Percentiles rank a stretch among this genome's conserved stretches.
phyloP scores from a whole-genome alignment of 2,329 filamentous ascomycete species.

The Hymenoscyphus infarciens region DNA sequence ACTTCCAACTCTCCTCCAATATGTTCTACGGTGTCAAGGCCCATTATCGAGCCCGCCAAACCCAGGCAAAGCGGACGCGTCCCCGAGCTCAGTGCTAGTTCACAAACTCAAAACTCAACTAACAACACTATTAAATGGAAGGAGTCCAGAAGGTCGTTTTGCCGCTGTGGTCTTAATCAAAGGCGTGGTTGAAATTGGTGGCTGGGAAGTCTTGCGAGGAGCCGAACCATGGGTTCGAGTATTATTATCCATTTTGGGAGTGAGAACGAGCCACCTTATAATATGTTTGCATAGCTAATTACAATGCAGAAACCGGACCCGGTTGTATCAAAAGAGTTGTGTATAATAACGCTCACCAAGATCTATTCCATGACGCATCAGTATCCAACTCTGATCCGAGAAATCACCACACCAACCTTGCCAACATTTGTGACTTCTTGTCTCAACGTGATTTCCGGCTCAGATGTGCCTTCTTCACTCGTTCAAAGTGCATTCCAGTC shows the following conservation, averaged over 20 bases:
- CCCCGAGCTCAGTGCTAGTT: constrained; percentile 66
- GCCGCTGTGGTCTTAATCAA: constrained; percentile 76
- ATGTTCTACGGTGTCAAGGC: constrained; percentile 53
- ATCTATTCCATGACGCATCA: constrained; percentile 81
- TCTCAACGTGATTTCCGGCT: constrained; percentile 55
- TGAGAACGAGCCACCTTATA: constrained; percentile 35
- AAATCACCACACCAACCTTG: constrained; percentile 81
- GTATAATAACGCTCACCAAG: constrained; percentile 71
- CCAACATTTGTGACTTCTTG: constrained; percentile 71
- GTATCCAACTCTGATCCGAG: constrained; percentile 77
- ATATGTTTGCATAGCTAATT: constrained; percentile 13
- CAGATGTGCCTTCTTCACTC: constrained; percentile 46
- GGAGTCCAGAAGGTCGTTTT: constrained; percentile 70
- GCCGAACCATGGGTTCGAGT: constrained; percentile 72
- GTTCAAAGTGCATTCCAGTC: constrained; percentile 68
- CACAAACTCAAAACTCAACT: constrained; percentile 81
- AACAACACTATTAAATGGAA: constrained; percentile 73
- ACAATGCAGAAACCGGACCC: constrained; percentile 70
- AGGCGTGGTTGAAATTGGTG: constrained; percentile 74
- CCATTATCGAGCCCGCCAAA: constrained; percentile 61
- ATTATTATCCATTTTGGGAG: constrained; percentile 71
- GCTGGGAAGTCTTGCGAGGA: constrained; percentile 74
- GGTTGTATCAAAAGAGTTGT: constrained; percentile 69
- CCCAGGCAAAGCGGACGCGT: constrained; percentile 55
- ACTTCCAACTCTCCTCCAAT: constrained; percentile 63